Evolutionary conservation across 2,329 filamentous ascomycete species (phyloP).

Genomic region (Colletotrichum cordylinicola): DNA sequence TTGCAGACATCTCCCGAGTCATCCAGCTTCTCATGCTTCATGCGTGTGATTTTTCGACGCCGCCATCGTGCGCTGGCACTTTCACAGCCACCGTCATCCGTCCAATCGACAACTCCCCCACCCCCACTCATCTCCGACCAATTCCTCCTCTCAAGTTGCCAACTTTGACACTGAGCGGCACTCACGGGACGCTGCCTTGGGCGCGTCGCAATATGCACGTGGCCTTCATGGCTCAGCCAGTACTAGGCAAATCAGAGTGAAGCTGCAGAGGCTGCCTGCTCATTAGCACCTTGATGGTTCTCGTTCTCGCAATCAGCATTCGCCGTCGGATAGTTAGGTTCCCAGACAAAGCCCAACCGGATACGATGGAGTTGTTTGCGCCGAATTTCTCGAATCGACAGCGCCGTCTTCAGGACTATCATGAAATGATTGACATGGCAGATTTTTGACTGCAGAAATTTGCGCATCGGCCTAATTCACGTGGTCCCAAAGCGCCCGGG

Average conservation of each 20-base stretch:
- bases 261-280: neutral
- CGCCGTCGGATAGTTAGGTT: neutral
- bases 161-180: neutral
- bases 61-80: conserved; percentile 7
- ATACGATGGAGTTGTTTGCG: neutral
- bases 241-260: neutral
- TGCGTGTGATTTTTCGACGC: neutral
- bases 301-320: neutral
- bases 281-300: neutral
- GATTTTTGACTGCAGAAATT: neutral
- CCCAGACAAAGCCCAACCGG: neutral
- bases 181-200: neutral
- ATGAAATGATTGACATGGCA: neutral
- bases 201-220: neutral
- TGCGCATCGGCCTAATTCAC: neutral
- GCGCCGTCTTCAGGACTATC: neutral
- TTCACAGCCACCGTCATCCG: conserved; percentile 18
- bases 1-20: conserved; percentile 6
- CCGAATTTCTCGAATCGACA: neutral
- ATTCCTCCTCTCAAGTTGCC: neutral
- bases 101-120: neutral
- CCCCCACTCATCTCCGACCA: neutral
- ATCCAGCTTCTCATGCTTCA: conserved; percentile 1
- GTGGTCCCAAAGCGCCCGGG: neutral
- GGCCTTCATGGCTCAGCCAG: neutral